These are phyloP conservation scores for Calocybe gangraenosa DNA, from an alignment of 768 basidiomycete genomes.

Conservation along the genomic window DNA sequence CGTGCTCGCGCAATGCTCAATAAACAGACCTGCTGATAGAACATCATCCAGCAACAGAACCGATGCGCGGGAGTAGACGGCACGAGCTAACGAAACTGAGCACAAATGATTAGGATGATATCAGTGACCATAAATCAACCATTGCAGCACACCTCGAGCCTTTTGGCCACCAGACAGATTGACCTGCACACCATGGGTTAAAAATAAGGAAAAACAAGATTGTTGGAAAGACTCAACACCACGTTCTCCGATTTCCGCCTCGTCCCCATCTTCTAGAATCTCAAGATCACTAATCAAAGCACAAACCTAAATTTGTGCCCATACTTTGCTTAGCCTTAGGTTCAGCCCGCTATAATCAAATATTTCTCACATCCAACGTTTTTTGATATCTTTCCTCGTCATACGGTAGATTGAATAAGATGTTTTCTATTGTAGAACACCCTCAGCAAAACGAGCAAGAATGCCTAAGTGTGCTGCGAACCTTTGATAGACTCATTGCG, in stretches of 20 bases:
- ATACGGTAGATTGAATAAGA: conserved; percentile 70
- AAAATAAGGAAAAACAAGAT: neutral
- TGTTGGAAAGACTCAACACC: conserved; percentile 34
- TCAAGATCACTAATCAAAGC: conserved; percentile 72
- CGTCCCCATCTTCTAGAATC: conserved; percentile 85
- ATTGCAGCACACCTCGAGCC: conserved; percentile 50
- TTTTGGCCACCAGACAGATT: conserved; percentile 63
- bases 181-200: conserved; percentile 25
- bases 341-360: conserved; percentile 20
- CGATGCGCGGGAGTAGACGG: conserved; percentile 86
- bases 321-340: neutral
- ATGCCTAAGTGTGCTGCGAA: conserved; percentile 8
- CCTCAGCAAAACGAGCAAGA: conserved; percentile 5
- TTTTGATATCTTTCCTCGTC: conserved; percentile 69
- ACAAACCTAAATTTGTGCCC: conserved; percentile 33
- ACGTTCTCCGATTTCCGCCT: conserved; percentile 84
- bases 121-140: neutral
- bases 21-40: conserved; percentile 41
- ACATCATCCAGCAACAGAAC: conserved; percentile 85
- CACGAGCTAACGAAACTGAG: conserved; percentile 71
- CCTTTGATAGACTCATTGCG: conserved; percentile 66
- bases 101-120: conserved; percentile 2
- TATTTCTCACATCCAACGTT: conserved; percentile 60
- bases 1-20: conserved; percentile 1
- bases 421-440: conserved; percentile 37